Conservation (phyloP, 768 basidiomycete species). For the Clavaria fumosa region DNA sequence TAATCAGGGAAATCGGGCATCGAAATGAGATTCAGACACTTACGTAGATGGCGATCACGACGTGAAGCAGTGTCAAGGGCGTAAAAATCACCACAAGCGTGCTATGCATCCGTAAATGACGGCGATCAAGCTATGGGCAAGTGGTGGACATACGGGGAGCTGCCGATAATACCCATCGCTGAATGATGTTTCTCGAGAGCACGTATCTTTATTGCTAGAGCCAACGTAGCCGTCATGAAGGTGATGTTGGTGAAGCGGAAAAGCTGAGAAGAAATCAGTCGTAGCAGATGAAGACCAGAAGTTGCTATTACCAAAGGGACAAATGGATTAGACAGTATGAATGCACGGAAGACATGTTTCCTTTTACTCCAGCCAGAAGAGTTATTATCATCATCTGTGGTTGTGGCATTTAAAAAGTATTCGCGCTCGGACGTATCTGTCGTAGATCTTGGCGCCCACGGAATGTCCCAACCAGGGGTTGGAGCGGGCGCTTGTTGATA, state of each 20-base stretch:
- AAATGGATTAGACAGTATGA: conserved; percentile 60
- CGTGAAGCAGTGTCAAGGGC: conserved; percentile 68
- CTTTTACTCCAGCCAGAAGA: conserved; percentile 17
- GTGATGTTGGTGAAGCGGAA: conserved; percentile 77
- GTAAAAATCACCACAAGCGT: conserved; percentile 78
- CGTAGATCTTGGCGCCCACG: conserved; percentile 38
- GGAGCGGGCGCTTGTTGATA: conserved; percentile 36
- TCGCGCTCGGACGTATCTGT: conserved; percentile 8
- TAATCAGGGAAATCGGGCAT: conserved; percentile 4
- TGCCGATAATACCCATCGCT: conserved; percentile 61
- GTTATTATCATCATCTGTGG: background rate
- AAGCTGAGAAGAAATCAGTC: conserved; percentile 30
- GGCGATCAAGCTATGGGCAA: background rate
- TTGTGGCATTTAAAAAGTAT: background rate
- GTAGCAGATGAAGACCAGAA: conserved; percentile 1
- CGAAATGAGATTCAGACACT: conserved; percentile 15
- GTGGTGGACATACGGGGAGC: conserved; percentile 48
- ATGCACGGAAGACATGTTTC: conserved; percentile 40
- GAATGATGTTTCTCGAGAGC: conserved; percentile 31
- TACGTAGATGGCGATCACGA: conserved; percentile 77
- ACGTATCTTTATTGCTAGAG: conserved; percentile 64
- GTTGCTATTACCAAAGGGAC: conserved; percentile 50
- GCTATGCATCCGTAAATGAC: conserved; percentile 20
- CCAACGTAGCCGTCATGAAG: conserved; percentile 67
- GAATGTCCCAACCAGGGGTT: conserved; percentile 54